phyloP scores from a whole-genome alignment of 257 asterid species.

The Ballota nigra region DNA sequence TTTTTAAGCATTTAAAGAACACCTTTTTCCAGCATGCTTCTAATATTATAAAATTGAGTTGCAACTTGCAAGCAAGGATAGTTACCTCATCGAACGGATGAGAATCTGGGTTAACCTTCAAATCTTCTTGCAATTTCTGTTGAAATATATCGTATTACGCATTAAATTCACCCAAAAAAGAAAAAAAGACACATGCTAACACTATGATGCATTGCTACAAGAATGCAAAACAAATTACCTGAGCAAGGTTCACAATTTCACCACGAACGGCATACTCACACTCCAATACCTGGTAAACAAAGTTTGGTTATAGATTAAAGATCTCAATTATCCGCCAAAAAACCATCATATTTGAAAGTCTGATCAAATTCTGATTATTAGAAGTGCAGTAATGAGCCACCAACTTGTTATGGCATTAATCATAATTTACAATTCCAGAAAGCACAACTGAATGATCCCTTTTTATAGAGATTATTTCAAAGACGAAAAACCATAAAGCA shows the following conservation, averaged over 20 bases:
- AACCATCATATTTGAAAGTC: background rate
- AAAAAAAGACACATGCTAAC: background rate
- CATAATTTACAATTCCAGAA: background rate
- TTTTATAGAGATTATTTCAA: background rate
- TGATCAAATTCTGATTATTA: background rate
- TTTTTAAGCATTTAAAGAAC: background rate
- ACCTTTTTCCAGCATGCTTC: background rate
- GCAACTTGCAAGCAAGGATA: background rate
- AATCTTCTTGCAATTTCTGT: conserved; percentile 44
- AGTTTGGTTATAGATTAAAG: background rate
- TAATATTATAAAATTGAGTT: background rate
- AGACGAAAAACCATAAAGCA: background rate
- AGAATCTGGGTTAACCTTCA: conserved; percentile 36
- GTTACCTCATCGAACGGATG: conserved; percentile 48
- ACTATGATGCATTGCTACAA: background rate
- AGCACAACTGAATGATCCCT: background rate
- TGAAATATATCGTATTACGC: background rate
- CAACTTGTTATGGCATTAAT: background rate
- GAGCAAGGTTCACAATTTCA: conserved; percentile 88
- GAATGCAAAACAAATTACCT: conserved; percentile 43
- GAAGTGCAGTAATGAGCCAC: background rate
- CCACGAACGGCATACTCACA: conserved; percentile 99
- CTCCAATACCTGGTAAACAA: conserved; percentile 64
- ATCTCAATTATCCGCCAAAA: background rate
- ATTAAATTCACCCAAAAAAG: background rate